phyloP scores from a whole-genome alignment of 345 rosid genomes.

The Trapa bicornis region DNA sequence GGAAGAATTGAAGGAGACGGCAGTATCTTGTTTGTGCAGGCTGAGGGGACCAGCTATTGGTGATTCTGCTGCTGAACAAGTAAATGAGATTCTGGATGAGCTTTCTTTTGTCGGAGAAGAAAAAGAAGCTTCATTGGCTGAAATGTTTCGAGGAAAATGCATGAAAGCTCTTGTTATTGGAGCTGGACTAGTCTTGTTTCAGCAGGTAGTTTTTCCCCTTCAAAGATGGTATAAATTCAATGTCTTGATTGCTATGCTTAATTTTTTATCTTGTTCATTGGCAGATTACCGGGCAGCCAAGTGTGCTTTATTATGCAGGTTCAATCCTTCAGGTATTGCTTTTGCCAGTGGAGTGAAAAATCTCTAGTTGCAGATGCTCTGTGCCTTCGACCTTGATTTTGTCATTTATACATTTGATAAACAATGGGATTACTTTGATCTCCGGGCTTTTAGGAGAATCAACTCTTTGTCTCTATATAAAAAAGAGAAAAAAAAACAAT shows the following conservation, averaged over 20 bases:
- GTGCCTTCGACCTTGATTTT: background rate
- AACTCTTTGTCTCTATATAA: no score
- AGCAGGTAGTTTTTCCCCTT: slow-evolving; percentile 45
- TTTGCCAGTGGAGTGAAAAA: background rate
- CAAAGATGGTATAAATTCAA: background rate
- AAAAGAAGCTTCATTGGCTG: slow-evolving; percentile 41
- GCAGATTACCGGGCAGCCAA: slow-evolving; percentile 97
- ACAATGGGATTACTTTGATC: no score
- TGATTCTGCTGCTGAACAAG: slow-evolving; percentile 51
- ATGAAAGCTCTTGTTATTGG: slow-evolving; percentile 76
- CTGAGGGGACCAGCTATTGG: slow-evolving; percentile 69
- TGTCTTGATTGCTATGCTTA: background rate
- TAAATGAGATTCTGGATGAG: slow-evolving; percentile 65
- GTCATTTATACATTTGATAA: no score
- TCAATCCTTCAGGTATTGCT: slow-evolving; percentile 65
- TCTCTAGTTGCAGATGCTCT: background rate
- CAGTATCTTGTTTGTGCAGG: slow-evolving; percentile 45
- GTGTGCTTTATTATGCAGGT: slow-evolving; percentile 91
- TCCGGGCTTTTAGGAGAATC: no score
- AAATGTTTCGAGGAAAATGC: slow-evolving; percentile 74
- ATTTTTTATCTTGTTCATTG: slow-evolving; percentile 11
- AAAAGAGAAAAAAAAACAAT: no score
- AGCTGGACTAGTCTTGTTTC: slow-evolving; percentile 81
- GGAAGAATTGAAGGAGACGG: slow-evolving; percentile 49
- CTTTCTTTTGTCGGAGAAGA: slow-evolving; percentile 60